Evolutionary conservation across 805 yeast genomes (phyloP).

Genomic region (Kluyveromyces dobzhanskii): DNA sequence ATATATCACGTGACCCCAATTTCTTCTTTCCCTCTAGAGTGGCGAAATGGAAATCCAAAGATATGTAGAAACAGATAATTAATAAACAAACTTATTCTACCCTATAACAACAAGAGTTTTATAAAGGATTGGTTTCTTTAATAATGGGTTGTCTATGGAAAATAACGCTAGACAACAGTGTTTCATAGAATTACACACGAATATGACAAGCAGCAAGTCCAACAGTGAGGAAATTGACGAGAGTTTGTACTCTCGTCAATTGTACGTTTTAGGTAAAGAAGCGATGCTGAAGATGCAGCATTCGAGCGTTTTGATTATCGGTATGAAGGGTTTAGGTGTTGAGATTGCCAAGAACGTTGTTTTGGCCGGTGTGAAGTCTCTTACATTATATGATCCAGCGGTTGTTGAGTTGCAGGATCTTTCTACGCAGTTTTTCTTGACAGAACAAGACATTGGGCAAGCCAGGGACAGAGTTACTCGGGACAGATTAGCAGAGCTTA

Average conservation of each 20-base stretch:
- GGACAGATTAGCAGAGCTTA: slow-evolving; percentile 67
- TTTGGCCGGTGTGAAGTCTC: slow-evolving; percentile 91
- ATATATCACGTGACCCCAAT: too few relatives aligned
- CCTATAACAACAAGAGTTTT: too few relatives aligned
- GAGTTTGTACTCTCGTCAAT: slow-evolving; percentile 90
- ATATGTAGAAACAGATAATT: too few relatives aligned
- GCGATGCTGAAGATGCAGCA: slow-evolving; percentile 97
- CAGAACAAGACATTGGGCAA: slow-evolving; percentile 64
- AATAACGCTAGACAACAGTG: too few relatives aligned
- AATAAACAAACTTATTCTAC: too few relatives aligned
- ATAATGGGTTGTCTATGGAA: too few relatives aligned
- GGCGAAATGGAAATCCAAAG: too few relatives aligned
- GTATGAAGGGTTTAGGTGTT: slow-evolving; percentile 86
- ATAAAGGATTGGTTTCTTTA: too few relatives aligned
- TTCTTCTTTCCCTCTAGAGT: too few relatives aligned
- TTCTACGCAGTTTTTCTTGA: slow-evolving; percentile 81
- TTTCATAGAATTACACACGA: too few relatives aligned
- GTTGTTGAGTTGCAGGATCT: slow-evolving; percentile 62
- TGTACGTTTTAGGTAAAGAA: slow-evolving; percentile 93
- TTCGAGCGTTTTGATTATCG: slow-evolving; percentile 86
- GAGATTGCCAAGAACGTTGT: slow-evolving; percentile 97
- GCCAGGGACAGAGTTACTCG: slow-evolving; percentile 69
- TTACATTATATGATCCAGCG: slow-evolving; percentile 76
- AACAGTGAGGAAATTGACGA: slow-evolving; percentile 65
- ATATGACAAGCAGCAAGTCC: slow-evolving; percentile 9